A percentile compares a stretch with the other conserved stretches of the same genome.
Conservation (phyloP, 306 rosid genomes). For the Begonia masoniana region DNA sequence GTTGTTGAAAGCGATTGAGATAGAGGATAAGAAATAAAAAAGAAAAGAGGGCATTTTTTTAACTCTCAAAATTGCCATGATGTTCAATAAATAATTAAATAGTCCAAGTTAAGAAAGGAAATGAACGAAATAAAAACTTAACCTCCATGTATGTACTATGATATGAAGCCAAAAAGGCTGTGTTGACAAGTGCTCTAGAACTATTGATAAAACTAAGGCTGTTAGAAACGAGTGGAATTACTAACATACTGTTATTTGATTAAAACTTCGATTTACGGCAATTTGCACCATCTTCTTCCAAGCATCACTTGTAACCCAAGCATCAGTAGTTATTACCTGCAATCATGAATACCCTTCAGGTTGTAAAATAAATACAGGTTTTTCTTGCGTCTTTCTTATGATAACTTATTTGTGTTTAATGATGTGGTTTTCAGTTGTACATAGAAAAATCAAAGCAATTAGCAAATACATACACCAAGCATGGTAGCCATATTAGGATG, state of each 20-base stretch:
- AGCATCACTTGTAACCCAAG: constrained; percentile 50
- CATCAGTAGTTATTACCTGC: constrained; percentile 92
- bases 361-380: background rate
- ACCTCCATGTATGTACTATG: too few species aligned
- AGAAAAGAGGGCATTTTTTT: too few species aligned
- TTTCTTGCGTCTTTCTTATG: background rate
- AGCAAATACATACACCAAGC: constrained; percentile 68
- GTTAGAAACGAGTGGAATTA: too few species aligned
- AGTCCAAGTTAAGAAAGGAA: too few species aligned
- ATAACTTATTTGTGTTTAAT: background rate
- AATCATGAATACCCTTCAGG: background rate
- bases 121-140: too few species aligned
- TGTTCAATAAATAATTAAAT: too few species aligned
- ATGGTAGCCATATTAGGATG: constrained; percentile 98
- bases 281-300: constrained; percentile 88
- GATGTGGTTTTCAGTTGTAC: background rate
- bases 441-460: constrained; percentile 7
- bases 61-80: too few species aligned
- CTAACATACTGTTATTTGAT: constrained; percentile 75
- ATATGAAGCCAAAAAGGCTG: too few species aligned
- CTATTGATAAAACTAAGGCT: too few species aligned
- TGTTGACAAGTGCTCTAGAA: too few species aligned
- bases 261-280: constrained; percentile 85
- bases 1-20: too few species aligned
- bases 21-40: too few species aligned